Evolutionary conservation across 768 basidiomycete genomes (phyloP).

Genomic region (Lyophyllum shimeji): DNA sequence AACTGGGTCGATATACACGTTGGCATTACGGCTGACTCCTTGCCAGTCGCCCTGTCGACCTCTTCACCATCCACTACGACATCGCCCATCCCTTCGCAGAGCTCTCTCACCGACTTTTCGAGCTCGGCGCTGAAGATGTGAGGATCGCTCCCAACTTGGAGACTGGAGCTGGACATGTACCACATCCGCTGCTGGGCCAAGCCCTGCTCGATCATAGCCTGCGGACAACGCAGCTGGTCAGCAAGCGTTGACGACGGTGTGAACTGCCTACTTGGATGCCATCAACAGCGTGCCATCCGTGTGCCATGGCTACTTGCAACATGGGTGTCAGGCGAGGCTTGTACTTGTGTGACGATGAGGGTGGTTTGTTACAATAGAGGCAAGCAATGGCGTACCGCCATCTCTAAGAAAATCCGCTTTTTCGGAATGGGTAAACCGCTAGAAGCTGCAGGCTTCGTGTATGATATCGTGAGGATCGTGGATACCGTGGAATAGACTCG

Average conservation of each 20-base stretch:
- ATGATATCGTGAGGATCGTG: constrained; percentile 30
- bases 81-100: constrained; percentile 19
- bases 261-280: constrained; percentile 24
- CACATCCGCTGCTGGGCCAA: constrained; percentile 40
- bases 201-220: constrained; percentile 38
- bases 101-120: constrained; percentile 12
- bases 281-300: constrained; percentile 33
- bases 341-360: constrained; percentile 17
- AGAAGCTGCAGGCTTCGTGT: constrained; percentile 17
- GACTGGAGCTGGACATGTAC: constrained; percentile 16
- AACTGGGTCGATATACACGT: too few species aligned
- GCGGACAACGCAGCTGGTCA: neutral
- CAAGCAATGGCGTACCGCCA: constrained; percentile 22
- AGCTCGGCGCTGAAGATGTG: constrained; percentile 11
- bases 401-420: constrained; percentile 32
- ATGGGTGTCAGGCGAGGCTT: constrained; percentile 32
- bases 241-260: neutral
- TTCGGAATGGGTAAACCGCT: constrained; percentile 26
- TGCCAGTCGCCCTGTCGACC: constrained; percentile 6
- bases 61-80: constrained; percentile 13
- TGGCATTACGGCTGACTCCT: neutral
- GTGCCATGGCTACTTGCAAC: constrained; percentile 31
- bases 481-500: constrained; percentile 33
- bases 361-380: neutral
- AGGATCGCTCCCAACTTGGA: constrained; percentile 16